A percentile compares a stretch with the other conserved stretches of the same genome.
phyloP scores from a whole-genome alignment of 2,329 filamentous ascomycete species.

The Fusarium siculi region DNA sequence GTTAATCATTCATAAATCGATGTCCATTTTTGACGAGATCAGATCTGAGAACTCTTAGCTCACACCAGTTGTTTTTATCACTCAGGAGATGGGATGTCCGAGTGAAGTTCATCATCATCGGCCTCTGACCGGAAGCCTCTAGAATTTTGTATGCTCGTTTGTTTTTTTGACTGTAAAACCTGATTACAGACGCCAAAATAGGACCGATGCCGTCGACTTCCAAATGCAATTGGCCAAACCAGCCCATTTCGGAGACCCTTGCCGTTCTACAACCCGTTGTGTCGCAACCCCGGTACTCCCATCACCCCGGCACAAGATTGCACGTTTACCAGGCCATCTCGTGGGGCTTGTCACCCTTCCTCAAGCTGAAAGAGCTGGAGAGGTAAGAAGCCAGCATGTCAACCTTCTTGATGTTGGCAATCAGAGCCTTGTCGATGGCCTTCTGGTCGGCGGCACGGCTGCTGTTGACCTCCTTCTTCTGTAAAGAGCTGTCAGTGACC shows the following conservation, averaged over 20 bases:
- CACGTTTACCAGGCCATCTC: conserved; percentile 96
- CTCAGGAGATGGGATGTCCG: conserved; percentile 35
- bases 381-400: conserved; percentile 94
- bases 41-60: conserved; percentile 16
- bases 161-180: conserved; percentile 69
- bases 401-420: conserved; percentile 98
- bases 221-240: conserved; percentile 73
- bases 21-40: conserved; percentile 32
- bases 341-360: conserved; percentile 99
- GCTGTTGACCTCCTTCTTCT: conserved; percentile 98
- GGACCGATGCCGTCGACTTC: conserved; percentile 73
- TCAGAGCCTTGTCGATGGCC: conserved; percentile 94
- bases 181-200: conserved; percentile 75
- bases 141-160: conserved; percentile 55
- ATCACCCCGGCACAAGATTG: conserved; percentile 45
- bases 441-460: conserved; percentile 97
- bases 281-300: conserved; percentile 47
- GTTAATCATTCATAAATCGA: conserved; percentile 27
- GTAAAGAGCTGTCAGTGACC: conserved; percentile 48
- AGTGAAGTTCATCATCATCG: conserved; percentile 46
- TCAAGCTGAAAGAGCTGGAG: conserved; percentile 94
- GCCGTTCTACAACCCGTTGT: conserved; percentile 58
- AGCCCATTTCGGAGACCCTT: conserved; percentile 61
- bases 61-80: conserved; percentile 31
- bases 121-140: conserved; percentile 50